These are phyloP conservation scores for Globisporangium emineosum DNA, from an alignment of 352 stramenopile species.

Conservation along the genomic window DNA sequence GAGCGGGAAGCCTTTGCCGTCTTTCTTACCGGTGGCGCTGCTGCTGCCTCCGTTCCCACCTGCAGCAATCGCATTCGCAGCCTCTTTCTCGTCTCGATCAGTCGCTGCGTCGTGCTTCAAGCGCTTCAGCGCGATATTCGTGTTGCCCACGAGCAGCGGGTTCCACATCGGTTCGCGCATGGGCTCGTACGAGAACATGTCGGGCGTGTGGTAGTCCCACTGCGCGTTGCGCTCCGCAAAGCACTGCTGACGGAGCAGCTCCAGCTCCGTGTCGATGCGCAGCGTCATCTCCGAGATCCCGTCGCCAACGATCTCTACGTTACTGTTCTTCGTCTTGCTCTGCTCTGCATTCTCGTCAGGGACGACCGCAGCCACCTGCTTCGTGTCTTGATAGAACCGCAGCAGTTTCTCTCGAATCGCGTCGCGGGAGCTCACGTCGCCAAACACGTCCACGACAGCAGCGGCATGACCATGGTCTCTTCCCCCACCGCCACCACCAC, in stretches of 20 bases:
- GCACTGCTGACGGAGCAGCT: conserved; percentile 67
- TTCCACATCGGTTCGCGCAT: conserved; percentile 28
- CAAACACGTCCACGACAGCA: conserved; percentile 28
- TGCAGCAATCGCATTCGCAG: conserved; percentile 11
- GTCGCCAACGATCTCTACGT: conserved; percentile 14
- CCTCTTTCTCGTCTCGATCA: conserved; percentile 14
- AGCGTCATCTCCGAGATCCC: conserved; percentile 56
- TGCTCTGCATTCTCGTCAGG: background rate
- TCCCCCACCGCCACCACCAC: background rate
- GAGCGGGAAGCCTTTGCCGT: conserved; percentile 19
- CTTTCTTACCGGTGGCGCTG: conserved; percentile 18
- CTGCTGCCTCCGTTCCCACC: background rate
- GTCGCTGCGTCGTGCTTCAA: conserved; percentile 32
- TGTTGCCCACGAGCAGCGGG: conserved; percentile 34
- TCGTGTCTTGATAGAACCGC: conserved; percentile 34
- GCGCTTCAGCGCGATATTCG: conserved; percentile 33
- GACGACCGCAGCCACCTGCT: conserved; percentile 20
- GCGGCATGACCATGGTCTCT: too few species aligned
- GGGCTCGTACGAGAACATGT: conserved; percentile 40
- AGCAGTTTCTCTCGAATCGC: conserved; percentile 41
- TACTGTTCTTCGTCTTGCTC: background rate
- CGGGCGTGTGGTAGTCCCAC: conserved; percentile 52
- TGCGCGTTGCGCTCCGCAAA: conserved; percentile 73
- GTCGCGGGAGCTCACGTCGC: conserved; percentile 23
- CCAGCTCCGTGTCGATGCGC: conserved; percentile 72